Evolutionary conservation across 169 alveolate genomes (phyloP).

Genomic region (Perkinsus chesapeaki): DNA sequence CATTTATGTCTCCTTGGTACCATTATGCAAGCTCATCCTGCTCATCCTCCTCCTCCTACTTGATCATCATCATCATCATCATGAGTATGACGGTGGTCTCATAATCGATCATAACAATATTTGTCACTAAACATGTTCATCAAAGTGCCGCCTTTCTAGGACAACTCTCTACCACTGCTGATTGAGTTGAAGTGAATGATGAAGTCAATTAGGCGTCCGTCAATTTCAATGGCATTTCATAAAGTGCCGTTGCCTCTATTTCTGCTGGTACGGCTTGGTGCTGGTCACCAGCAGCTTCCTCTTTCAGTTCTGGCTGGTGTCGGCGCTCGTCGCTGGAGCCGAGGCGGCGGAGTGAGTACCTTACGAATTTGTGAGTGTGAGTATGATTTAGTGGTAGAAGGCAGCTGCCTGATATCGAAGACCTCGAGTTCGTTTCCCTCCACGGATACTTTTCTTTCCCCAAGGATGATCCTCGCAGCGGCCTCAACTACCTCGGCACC

Average conservation of each 20-base stretch:
- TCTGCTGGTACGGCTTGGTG: no score
- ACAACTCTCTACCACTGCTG: no score
- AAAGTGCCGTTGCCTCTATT: no score
- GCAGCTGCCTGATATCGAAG: not conserved
- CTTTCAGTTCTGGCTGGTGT: no score
- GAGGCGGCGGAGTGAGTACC: not conserved
- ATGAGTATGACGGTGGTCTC: not conserved
- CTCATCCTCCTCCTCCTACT: not conserved
- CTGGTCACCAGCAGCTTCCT: no score
- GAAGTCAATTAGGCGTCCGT: no score
- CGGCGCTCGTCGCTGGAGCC: not conserved
- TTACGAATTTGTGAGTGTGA: not conserved
- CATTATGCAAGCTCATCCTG: not conserved
- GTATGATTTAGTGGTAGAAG: not conserved
- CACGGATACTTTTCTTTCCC: not conserved
- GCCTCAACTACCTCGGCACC: not conserved
- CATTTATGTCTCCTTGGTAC: no score
- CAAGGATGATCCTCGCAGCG: not conserved
- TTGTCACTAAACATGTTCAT: not conserved
- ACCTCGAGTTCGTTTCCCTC: not conserved
- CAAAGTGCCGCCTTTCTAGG: no score
- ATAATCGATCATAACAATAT: not conserved
- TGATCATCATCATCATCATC: not conserved
- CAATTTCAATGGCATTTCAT: no score
- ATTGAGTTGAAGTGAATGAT: no score